Evolutionary conservation across 78 protist species (phyloP).

Genomic region (Speleostelium caveatum): DNA sequence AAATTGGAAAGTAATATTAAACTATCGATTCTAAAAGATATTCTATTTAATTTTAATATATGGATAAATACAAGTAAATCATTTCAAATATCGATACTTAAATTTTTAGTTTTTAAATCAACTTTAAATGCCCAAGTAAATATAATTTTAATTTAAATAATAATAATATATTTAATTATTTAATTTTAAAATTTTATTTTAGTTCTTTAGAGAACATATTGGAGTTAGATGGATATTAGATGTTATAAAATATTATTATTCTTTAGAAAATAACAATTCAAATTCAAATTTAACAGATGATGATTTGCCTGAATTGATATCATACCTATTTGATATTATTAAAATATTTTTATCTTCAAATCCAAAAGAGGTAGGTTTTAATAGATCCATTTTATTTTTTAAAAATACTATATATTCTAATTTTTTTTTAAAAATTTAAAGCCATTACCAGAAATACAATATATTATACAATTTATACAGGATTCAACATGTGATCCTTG

Average conservation of each 20-base stretch:
- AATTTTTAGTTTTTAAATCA: conserved; percentile 20
- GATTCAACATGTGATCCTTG: conserved; percentile 38
- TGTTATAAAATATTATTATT: conserved; percentile 47
- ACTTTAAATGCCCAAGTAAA: not conserved
- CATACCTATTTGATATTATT: conserved; percentile 43
- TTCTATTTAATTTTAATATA: conserved; percentile 54
- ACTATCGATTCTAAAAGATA: conserved; percentile 8
- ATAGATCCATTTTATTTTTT: too few species aligned
- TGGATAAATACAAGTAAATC: conserved; percentile 43
- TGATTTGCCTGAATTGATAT: conserved; percentile 32
- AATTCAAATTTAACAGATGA: not conserved
- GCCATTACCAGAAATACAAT: conserved; percentile 49
- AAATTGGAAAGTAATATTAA: too few species aligned
- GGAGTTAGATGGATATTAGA: conserved; percentile 38
- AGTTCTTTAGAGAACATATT: conserved; percentile 48
- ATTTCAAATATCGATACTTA: conserved; percentile 32
- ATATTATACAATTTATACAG: conserved; percentile 33
- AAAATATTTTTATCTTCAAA: conserved; percentile 33
- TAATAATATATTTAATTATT: not conserved
- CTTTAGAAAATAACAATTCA: not conserved
- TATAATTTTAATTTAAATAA: not conserved
- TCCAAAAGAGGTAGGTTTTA: too few species aligned
- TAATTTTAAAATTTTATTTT: not conserved
- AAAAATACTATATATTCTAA: too few species aligned
- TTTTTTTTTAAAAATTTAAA: conserved; percentile 11